Percentiles rank a stretch among this genome's conserved stretches.
These are phyloP conservation scores for Cytidiella melzeri DNA, from an alignment of 768 basidiomycete genomes.

Conservation along the genomic window DNA sequence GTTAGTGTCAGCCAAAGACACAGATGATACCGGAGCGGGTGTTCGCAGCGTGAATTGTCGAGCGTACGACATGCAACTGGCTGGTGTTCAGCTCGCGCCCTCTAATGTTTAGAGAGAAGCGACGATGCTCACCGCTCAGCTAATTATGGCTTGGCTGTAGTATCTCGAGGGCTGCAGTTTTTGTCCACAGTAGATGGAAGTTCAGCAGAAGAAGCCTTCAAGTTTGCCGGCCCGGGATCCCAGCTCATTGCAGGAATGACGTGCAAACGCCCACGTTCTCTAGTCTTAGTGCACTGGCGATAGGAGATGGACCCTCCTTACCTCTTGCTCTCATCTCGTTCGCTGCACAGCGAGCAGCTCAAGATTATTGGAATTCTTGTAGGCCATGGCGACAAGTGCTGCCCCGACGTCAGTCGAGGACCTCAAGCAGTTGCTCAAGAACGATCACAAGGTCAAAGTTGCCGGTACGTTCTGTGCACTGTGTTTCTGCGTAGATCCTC, in stretches of 20 bases:
- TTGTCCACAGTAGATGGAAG: too few relatives aligned
- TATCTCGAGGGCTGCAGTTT: too few relatives aligned
- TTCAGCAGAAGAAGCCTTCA: too few relatives aligned
- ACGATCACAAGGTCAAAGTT: conserved; percentile 87
- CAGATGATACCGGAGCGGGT: conserved; percentile 47
- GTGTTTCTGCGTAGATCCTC: background rate
- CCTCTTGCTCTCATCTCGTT: background rate
- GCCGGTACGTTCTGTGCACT: conserved; percentile 53
- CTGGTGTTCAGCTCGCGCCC: background rate
- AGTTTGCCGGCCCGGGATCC: too few relatives aligned
- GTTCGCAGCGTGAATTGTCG: conserved; percentile 27
- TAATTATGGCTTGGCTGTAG: too few relatives aligned
- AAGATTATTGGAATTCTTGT: too few relatives aligned
- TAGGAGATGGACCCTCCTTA: conserved; percentile 8
- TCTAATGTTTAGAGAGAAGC: too few relatives aligned
- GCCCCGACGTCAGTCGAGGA: conserved; percentile 53
- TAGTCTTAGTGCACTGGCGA: background rate
- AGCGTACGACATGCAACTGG: background rate
- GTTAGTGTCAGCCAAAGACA: conserved; percentile 42
- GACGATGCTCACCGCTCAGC: too few relatives aligned
- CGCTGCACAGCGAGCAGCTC: too few relatives aligned
- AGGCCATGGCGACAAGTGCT: conserved; percentile 24
- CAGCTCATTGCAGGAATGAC: too few relatives aligned
- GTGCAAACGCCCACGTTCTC: conserved; percentile 1
- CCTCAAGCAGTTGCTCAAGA: conserved; percentile 43